Percentiles rank a stretch among this genome's conserved stretches.
Evolutionary conservation across 768 basidiomycete genomes (phyloP).

Genomic region (Thelephora aurantiotincta): DNA sequence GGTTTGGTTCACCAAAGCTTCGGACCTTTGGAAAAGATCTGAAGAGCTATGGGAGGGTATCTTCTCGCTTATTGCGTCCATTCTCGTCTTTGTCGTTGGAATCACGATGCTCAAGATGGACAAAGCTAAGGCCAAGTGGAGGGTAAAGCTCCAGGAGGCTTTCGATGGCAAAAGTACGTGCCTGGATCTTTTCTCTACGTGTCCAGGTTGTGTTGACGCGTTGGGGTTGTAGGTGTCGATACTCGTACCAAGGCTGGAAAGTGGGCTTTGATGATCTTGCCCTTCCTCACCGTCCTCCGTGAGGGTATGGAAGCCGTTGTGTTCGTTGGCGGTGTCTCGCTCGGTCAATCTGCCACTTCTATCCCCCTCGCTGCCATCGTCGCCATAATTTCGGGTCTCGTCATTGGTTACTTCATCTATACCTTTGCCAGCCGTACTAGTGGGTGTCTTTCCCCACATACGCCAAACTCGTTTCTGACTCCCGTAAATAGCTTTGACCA

Average conservation of each 20-base stretch:
- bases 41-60: conserved; percentile 92
- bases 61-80: conserved; percentile 52
- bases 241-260: conserved; percentile 41
- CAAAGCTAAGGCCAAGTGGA: conserved; percentile 88
- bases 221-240: conserved; percentile 25
- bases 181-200: neutral
- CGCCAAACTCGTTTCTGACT: neutral
- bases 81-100: conserved; percentile 91
- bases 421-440: conserved; percentile 62
- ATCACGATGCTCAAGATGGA: conserved; percentile 94
- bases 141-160: conserved; percentile 70
- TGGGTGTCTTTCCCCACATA: conserved; percentile 18
- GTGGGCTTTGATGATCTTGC: conserved; percentile 84
- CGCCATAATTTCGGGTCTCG: conserved; percentile 65
- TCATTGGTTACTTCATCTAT: conserved; percentile 69
- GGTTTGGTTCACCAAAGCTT: conserved; percentile 87
- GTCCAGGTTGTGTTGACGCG: neutral
- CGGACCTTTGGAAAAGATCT: conserved; percentile 69
- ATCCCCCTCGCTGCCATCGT: conserved; percentile 87
- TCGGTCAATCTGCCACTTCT: conserved; percentile 65
- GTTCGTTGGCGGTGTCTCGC: conserved; percentile 88
- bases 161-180: conserved; percentile 50
- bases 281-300: conserved; percentile 82
- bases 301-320: conserved; percentile 92
- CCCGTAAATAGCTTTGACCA: conserved; percentile 40